Evolutionary conservation across 768 basidiomycete genomes (phyloP).

Genomic region (Mycena crocata): DNA sequence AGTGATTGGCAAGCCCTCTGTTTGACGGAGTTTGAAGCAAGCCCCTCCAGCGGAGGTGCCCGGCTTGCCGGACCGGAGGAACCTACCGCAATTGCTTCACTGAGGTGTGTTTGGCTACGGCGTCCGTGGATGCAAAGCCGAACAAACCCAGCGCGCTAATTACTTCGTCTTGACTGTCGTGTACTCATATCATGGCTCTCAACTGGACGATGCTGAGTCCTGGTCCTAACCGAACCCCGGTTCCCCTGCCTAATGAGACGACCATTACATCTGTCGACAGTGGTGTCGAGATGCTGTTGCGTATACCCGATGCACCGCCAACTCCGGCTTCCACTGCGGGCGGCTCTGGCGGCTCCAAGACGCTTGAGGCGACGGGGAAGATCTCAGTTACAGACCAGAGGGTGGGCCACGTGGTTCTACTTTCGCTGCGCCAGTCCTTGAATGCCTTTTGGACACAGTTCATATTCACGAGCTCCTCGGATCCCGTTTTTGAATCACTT

Average conservation of each 20-base stretch:
- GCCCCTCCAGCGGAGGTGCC: too few species aligned
- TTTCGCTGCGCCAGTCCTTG: neutral
- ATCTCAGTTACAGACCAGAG: slow-evolving; percentile 79
- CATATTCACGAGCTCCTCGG: slow-evolving; percentile 63
- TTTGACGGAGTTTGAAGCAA: too few species aligned
- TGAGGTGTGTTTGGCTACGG: neutral
- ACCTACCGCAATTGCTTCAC: too few species aligned
- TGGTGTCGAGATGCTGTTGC: slow-evolving; percentile 69
- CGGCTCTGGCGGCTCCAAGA: slow-evolving; percentile 66
- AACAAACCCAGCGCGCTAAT: neutral
- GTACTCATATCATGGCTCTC: slow-evolving; percentile 73
- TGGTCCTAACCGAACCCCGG: slow-evolving; percentile 63
- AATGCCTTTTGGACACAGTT: slow-evolving; percentile 55
- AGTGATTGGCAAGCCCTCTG: too few species aligned
- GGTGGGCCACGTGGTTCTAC: slow-evolving; percentile 52
- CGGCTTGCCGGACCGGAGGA: too few species aligned
- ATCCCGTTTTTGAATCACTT: slow-evolving; percentile 56
- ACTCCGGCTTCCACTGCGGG: slow-evolving; percentile 53
- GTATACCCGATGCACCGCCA: slow-evolving; percentile 66
- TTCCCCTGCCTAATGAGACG: slow-evolving; percentile 74
- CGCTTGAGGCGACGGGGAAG: slow-evolving; percentile 67
- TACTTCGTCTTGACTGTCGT: too few species aligned
- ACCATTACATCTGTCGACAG: slow-evolving; percentile 66
- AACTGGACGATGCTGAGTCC: slow-evolving; percentile 81
- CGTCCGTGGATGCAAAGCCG: too few species aligned